Percentiles rank a stretch among this genome's conserved stretches.
phyloP scores from a whole-genome alignment of 768 basidiomycete genomes.

The Tricholoma hemisulphureum region DNA sequence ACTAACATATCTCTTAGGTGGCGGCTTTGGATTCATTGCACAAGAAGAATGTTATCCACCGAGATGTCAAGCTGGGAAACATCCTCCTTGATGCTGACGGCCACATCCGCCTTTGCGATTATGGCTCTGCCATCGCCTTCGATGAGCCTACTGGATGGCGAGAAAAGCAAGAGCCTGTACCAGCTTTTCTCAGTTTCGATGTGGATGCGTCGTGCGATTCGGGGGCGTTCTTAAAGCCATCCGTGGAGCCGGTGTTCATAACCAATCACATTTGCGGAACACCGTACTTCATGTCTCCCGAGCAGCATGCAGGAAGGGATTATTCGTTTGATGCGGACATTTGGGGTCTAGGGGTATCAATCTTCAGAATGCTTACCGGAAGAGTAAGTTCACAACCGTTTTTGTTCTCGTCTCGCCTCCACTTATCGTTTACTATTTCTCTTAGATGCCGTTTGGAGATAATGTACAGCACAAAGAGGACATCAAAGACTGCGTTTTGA shows the following conservation, averaged over 20 bases:
- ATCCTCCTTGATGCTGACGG: constrained; percentile 4
- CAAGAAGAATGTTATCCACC: constrained; percentile 2
- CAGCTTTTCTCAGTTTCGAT: constrained; percentile 3
- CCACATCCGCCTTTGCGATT: constrained; percentile 2
- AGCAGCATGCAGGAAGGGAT: constrained; percentile 2
- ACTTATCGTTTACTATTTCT: not conserved
- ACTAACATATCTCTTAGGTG: not conserved
- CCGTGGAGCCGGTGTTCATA: not conserved
- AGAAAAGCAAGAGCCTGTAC: not conserved
- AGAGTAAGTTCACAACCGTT: not conserved
- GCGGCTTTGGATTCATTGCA: constrained; percentile 1
- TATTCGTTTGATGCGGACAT: constrained; percentile 3
- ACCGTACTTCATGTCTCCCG: constrained; percentile 5
- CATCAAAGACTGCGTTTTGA: not conserved
- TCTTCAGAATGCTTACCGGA: constrained; percentile 3
- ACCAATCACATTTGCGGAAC: not conserved
- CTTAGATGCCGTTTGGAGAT: constrained; percentile 4
- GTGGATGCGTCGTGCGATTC: not conserved
- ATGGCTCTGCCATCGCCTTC: constrained; percentile 1
- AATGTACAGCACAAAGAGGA: not conserved
- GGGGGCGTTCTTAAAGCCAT: constrained; percentile 1
- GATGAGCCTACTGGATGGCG: not conserved
- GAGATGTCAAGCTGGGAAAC: constrained; percentile 3
- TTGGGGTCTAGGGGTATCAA: constrained; percentile 1
- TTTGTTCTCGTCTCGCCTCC: not conserved